Evolutionary conservation across 2,329 filamentous ascomycete species (phyloP).

Genomic region (Aspergillus ibericus): DNA sequence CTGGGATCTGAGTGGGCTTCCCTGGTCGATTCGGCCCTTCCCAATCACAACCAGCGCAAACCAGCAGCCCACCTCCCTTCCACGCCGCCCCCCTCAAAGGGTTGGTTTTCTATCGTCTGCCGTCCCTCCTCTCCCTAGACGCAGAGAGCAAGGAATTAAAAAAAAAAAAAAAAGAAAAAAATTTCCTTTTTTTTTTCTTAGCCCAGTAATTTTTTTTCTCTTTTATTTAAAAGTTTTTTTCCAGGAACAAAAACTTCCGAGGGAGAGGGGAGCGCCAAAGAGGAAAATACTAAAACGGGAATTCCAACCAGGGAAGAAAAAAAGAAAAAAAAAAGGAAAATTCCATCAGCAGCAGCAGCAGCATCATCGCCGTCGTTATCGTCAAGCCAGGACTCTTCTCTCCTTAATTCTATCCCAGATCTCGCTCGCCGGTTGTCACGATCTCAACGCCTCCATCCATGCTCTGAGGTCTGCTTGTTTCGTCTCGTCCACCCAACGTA

Average conservation of each 20-base stretch:
- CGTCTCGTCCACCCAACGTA: conserved; percentile 24
- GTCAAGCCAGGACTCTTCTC: conserved; percentile 9
- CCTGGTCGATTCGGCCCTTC: conserved; percentile 15
- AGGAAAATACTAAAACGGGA: conserved; percentile 17
- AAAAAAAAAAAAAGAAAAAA: conserved; percentile 10
- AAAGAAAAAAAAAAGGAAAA: conserved; percentile 13
- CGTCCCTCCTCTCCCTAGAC: conserved; percentile 12
- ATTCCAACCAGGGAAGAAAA: conserved; percentile 11
- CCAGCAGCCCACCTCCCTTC: conserved; percentile 13
- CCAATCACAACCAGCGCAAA: conserved; percentile 5
- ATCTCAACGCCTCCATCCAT: conserved; percentile 24
- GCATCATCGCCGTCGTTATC: conserved; percentile 11
- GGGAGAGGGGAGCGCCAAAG: conserved; percentile 19
- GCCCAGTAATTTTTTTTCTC: conserved; percentile 1
- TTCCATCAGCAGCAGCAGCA: conserved; percentile 14
- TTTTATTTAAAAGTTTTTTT: conserved; percentile 16
- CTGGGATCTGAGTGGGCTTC: conserved; percentile 15
- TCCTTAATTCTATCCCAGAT: conserved; percentile 9
- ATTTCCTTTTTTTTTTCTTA: conserved; percentile 6
- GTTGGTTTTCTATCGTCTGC: conserved; percentile 19
- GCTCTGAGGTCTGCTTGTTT: conserved; percentile 24
- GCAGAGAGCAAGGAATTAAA: conserved; percentile 13
- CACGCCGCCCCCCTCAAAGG: conserved; percentile 8
- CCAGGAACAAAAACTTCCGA: conserved; percentile 25
- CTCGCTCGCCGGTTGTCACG: conserved; percentile 16